Evolutionary conservation across 805 yeast species (phyloP), one percentile per base, ranked within the genome.

Genomic region (Spathaspora boniae): DNA sequence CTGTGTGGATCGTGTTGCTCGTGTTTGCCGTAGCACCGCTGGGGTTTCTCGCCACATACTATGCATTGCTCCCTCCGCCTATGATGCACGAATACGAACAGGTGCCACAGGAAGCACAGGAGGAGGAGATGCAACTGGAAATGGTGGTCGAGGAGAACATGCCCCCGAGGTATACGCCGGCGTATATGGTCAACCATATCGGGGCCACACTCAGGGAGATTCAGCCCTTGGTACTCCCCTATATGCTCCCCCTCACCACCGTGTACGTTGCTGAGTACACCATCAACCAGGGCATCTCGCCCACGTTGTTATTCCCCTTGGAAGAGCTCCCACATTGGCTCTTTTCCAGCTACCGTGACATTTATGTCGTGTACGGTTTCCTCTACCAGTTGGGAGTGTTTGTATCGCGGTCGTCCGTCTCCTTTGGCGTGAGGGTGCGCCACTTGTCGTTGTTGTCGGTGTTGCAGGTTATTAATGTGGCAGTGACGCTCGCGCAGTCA

Each of bases 311-410:
- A 6, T 91, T 84, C 50, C 89, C 91, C 0, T 48, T 87, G 4
- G 75, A 78, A 1, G 70, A 74, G 16, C 69, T 82, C 54, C 95
- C 95, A 3, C 33, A 29, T 12, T 67, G 71, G 70, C 44, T 66
- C 5, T 85, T 88, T 50, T 51, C 60, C 2, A 62, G 74, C 14
- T 86, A 74, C 54, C 71, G 97, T 43, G 98, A 91, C 49, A 82
- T 86, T 3, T 91, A 91, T 55, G 98, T 91, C 9, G 78, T 87
- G 0, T 91, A 91, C 53, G 94, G 96, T 6, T 82, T 95, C 3
- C 57, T 89, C 4, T 91, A 91, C 50, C 98, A 91, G 56, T 53
- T 87, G 3, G 98, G 98, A 6, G 98, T 91, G 0, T 88, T 91
- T 50, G 73, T 91, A 1, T 87, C 97, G 3, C 68, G 98, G 38